These are phyloP conservation scores for Metarhizium anisopliae DNA, from an alignment of 2,329 filamentous ascomycete genomes.

Conservation along the genomic window DNA sequence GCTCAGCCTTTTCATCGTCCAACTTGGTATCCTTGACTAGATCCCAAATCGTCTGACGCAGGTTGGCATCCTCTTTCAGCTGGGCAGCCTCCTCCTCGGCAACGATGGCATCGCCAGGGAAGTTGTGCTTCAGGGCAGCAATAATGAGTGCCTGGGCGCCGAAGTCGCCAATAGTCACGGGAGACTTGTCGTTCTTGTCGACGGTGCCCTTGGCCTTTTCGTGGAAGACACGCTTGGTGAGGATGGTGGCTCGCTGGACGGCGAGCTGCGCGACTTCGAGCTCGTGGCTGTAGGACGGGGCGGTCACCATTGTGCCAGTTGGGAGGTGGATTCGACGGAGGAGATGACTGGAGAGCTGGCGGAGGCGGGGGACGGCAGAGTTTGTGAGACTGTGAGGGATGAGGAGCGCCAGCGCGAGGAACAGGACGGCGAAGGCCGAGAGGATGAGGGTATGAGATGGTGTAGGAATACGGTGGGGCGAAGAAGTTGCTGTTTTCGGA, in stretches of 20 bases:
- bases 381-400: conserved; percentile 11
- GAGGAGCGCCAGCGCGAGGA: conserved; percentile 18
- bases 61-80: conserved; percentile 59
- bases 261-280: conserved; percentile 77
- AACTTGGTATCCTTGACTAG: conserved; percentile 68
- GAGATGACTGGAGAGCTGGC: conserved; percentile 7
- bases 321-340: conserved; percentile 8
- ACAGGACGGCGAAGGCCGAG: conserved; percentile 3
- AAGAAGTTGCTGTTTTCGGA: not conserved
- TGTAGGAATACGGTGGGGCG: not conserved
- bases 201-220: conserved; percentile 91
- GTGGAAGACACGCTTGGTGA: conserved; percentile 49
- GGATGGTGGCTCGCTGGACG: conserved; percentile 64
- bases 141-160: conserved; percentile 97
- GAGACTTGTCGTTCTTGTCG: conserved; percentile 84
- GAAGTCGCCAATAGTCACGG: conserved; percentile 96
- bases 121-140: conserved; percentile 76
- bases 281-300: conserved; percentile 60
- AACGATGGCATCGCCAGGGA: conserved; percentile 84
- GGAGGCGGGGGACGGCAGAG: conserved; percentile 18
- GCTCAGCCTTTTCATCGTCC: conserved; percentile 45
- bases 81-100: conserved; percentile 88
- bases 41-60: conserved; percentile 69
- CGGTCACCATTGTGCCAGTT: conserved; percentile 23
- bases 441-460: not conserved